Conservation (phyloP, 768 basidiomycete genomes). For the Agrocybe praecox region DNA sequence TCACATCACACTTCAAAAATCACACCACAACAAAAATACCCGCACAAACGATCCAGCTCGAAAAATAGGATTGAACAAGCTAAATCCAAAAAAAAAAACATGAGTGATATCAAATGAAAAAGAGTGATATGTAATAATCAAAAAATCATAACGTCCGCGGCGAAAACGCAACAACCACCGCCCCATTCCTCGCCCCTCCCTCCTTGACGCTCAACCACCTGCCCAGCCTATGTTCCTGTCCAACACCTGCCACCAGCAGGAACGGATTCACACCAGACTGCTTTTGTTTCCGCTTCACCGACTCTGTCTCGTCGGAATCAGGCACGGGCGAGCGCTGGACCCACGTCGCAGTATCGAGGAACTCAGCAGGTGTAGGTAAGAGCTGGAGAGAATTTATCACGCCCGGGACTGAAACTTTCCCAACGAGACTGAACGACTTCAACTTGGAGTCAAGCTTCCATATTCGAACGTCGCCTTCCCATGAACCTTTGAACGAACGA, state of each 20-base stretch:
- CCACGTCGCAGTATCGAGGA: slow-evolving; percentile 43
- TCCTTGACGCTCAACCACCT: slow-evolving; percentile 84
- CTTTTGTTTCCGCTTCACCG: slow-evolving; percentile 17
- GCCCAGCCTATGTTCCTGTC: slow-evolving; percentile 88
- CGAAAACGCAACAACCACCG: slow-evolving; percentile 47
- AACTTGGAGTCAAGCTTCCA: slow-evolving; percentile 88
- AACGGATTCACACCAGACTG: slow-evolving; percentile 29
- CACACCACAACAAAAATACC: too few species aligned
- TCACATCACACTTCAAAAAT: too few species aligned
- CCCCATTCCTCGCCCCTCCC: slow-evolving; percentile 68
- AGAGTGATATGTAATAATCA: background rate
- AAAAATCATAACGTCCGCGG: slow-evolving; percentile 18
- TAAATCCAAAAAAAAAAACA: background rate
- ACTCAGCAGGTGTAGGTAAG: slow-evolving; percentile 52
- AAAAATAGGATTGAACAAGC: background rate
- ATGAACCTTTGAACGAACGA: slow-evolving; percentile 78
- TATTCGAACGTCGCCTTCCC: slow-evolving; percentile 86
- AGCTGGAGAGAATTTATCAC: slow-evolving; percentile 92
- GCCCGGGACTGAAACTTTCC: slow-evolving; percentile 68
- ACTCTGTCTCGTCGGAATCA: background rate
- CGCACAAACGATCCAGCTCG: background rate
- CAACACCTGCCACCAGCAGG: slow-evolving; percentile 78
- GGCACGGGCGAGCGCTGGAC: slow-evolving; percentile 10
- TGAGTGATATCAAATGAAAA: background rate
- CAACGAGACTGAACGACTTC: slow-evolving; percentile 72